These are phyloP conservation scores for Monosporozyma solicola DNA, from an alignment of 805 yeast species.

Conservation along the genomic window DNA sequence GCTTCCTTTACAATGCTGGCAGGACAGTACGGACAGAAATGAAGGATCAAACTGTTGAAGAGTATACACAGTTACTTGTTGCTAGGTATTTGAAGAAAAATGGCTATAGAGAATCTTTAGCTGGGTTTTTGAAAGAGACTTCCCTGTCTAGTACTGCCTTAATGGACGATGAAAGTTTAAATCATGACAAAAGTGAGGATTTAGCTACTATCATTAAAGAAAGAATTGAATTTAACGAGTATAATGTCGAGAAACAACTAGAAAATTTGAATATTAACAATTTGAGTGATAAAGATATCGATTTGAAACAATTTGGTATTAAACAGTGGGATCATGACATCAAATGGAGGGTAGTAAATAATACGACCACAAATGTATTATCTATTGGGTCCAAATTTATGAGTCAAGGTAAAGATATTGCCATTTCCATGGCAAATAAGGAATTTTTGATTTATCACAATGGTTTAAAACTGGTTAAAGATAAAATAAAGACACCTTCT, in stretches of 20 bases:
- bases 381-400: not conserved
- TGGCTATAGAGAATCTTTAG: constrained; percentile 39
- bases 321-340: constrained; percentile 16
- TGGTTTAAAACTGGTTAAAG: not conserved
- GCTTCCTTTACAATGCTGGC: not conserved
- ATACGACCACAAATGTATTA: not conserved
- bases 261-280: constrained; percentile 9
- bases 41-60: constrained; percentile 2
- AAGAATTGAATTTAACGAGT: constrained; percentile 20
- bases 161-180: not conserved
- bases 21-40: not conserved
- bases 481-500: constrained; percentile 4
- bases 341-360: not conserved
- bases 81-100: constrained; percentile 53
- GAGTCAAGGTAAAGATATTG: not conserved
- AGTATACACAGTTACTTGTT: constrained; percentile 33
- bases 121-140: constrained; percentile 36
- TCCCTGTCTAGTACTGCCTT: constrained; percentile 3
- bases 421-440: not conserved
- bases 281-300: not conserved
- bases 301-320: constrained; percentile 7
- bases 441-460: constrained; percentile 2
- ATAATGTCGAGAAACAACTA: constrained; percentile 8
- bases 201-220: constrained; percentile 20
- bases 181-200: constrained; percentile 6